Conservation (phyloP, 176 grass and related monocot genomes). For the Avena insularis region DNA sequence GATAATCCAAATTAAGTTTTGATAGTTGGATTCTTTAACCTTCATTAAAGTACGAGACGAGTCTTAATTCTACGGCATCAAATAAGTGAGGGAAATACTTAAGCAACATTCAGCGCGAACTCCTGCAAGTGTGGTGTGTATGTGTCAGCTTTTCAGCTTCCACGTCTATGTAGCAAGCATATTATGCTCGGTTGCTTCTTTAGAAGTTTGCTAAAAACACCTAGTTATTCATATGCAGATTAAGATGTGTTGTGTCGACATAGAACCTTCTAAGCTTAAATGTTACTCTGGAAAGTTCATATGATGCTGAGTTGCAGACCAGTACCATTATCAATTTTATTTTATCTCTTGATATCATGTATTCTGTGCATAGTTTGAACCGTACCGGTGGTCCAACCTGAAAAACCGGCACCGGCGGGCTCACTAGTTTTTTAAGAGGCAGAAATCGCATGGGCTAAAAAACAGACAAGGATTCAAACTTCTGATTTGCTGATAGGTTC, state of each 20-base stretch:
- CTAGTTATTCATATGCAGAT: neutral
- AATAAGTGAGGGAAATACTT: neutral
- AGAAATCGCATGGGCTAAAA: too few species aligned
- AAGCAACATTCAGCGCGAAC: neutral
- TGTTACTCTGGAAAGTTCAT: neutral
- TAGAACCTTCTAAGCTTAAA: neutral
- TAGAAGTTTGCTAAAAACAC: neutral
- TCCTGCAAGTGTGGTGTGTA: conserved; percentile 13
- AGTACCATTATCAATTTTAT: neutral
- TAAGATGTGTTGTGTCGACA: neutral
- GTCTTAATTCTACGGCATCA: neutral
- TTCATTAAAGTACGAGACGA: neutral
- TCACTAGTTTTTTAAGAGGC: too few species aligned
- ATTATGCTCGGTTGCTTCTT: neutral
- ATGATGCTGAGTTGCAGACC: neutral
- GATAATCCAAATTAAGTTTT: neutral
- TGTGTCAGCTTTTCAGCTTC: neutral
- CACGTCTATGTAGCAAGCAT: neutral
- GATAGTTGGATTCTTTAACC: conserved; percentile 1
- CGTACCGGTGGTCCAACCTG: too few species aligned
- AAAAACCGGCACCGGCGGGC: too few species aligned
- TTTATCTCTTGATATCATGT: neutral
- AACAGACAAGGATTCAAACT: too few species aligned
- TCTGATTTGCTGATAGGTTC: too few species aligned
- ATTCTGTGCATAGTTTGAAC: neutral